Percentiles rank a stretch among this genome's conserved stretches.
These are phyloP conservation scores for Haplosporangium sp. DNA, from an alignment of 371 early-diverging fungal species.

Conservation along the genomic window DNA sequence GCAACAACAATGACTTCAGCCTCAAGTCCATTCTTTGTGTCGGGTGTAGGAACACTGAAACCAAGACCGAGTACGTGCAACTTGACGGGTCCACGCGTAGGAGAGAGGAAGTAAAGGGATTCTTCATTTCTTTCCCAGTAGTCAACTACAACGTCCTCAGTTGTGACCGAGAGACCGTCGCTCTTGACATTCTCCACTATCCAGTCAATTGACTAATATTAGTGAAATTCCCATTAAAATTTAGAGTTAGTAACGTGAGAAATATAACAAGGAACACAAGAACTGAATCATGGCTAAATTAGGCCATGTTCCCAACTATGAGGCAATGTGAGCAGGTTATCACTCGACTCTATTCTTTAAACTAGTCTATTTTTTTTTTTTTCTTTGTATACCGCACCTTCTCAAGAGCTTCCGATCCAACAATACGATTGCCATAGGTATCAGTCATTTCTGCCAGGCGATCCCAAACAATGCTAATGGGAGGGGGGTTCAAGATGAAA, in stretches of 20 bases:
- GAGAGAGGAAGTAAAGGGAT: constrained; percentile 59
- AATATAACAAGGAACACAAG: not conserved
- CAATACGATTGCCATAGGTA: constrained; percentile 66
- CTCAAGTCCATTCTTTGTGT: constrained; percentile 57
- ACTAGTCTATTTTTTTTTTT: not conserved
- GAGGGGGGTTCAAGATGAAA: not conserved
- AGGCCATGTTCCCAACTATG: constrained; percentile 2
- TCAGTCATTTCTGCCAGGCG: constrained; percentile 72
- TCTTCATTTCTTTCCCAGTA: constrained; percentile 63
- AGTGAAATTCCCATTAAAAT: not conserved
- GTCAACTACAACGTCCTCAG: constrained; percentile 64
- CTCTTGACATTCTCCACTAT: constrained; percentile 55
- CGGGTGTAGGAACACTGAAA: constrained; percentile 59
- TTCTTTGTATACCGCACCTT: constrained; percentile 20
- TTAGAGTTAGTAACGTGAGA: constrained; percentile 6
- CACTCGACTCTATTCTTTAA: not conserved
- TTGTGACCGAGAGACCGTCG: constrained; percentile 60
- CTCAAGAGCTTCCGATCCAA: constrained; percentile 59
- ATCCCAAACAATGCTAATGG: constrained; percentile 64
- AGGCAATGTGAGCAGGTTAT: not conserved
- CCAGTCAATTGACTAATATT: constrained; percentile 62
- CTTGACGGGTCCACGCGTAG: constrained; percentile 61
- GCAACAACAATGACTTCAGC: constrained; percentile 62
- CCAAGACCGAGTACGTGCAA: constrained; percentile 67
- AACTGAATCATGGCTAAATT: constrained; percentile 4